phyloP scores from a whole-genome alignment of 352 stramenopile species.

The Globisporangium lucens region DNA sequence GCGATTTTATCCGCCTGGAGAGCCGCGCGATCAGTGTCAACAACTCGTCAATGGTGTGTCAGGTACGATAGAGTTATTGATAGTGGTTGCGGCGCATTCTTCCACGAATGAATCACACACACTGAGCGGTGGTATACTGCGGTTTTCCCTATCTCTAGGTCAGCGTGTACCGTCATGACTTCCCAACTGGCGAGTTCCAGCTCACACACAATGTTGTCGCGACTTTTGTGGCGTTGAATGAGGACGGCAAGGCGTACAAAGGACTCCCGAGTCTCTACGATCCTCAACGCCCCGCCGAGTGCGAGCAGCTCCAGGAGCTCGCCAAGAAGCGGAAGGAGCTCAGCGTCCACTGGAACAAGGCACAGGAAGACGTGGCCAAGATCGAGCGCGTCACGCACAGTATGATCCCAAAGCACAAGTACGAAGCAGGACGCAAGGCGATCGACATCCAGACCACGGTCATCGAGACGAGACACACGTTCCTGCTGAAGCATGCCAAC shows the following conservation, averaged over 20 bases:
- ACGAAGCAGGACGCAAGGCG: conserved; percentile 9
- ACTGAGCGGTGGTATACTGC: background rate
- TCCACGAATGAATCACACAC: background rate
- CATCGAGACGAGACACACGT: conserved; percentile 35
- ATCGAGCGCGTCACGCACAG: conserved; percentile 26
- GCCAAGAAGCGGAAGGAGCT: conserved; percentile 34
- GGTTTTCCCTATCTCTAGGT: conserved; percentile 11
- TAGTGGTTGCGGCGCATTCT: background rate
- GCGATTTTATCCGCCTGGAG: conserved; percentile 42
- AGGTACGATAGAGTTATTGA: conserved; percentile 18
- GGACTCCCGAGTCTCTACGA: conserved; percentile 27
- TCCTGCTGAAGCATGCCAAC: conserved; percentile 41
- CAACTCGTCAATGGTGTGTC: conserved; percentile 38
- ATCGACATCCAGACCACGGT: conserved; percentile 34
- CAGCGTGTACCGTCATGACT: conserved; percentile 41
- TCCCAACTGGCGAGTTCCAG: conserved; percentile 31
- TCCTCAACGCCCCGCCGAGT: conserved; percentile 21
- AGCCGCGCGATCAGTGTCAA: conserved; percentile 33
- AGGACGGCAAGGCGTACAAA: conserved; percentile 15
- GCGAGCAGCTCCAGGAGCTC: conserved; percentile 26
- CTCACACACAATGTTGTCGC: conserved; percentile 42
- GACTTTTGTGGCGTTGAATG: conserved; percentile 38
- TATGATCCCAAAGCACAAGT: conserved; percentile 26
- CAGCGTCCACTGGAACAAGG: conserved; percentile 25
- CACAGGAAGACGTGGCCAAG: conserved; percentile 25